Evolutionary conservation across 1,284 basidiomycete species (phyloP), one percentile per base, ranked within the genome.

Genomic region (Tylopilus orsonianus): DNA sequence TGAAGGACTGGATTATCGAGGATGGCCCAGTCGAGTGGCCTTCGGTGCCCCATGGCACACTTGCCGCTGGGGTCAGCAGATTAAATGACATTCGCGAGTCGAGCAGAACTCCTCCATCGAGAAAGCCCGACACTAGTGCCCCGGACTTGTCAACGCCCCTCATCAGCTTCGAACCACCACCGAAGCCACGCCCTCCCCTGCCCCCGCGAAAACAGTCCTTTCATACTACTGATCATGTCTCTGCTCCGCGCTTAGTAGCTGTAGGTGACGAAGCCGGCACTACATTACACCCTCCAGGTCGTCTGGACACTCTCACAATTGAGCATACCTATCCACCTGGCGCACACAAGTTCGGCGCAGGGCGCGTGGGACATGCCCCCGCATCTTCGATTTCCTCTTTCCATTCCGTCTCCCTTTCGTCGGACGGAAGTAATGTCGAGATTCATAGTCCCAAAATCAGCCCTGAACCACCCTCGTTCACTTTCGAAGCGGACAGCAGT

Each of bases 401-500:
- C 53, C 86, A 88, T 57, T 89, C 87, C 0, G 83, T 90, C 14
- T 90, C 87, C 0, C 75, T 90, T 4, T 89, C 87, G 3, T 85
- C 83, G 8, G 83, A 86, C 53, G 75, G 74, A n/a, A 70, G 66
- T 16, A 66, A 56, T 20, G 68, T 75, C 23, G 78, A 79, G 51
- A 62, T 68, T 0, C 57, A 48, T 18, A 49, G 43, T 40, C 44
- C 52, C 3, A 42, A 43, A 41, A 69, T 67, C 16, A 42, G 39
- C 14, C 38, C 46, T 8, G 52, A 51, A 19, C 45, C 49, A 22
- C 68, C 77, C 22, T 76, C 76, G 3, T 75, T 72, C 56, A 75
- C 76, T 14, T 65, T 77, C 14, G 79, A 81, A 55, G 65, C 60
- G 14, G 69, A 70, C 3, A 62, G 50, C 41, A 53, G 52, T 34